Base-by-base conservation (phyloP, 2,329 filamentous ascomycete genomes). In the Calonectria honghensis region DNA sequence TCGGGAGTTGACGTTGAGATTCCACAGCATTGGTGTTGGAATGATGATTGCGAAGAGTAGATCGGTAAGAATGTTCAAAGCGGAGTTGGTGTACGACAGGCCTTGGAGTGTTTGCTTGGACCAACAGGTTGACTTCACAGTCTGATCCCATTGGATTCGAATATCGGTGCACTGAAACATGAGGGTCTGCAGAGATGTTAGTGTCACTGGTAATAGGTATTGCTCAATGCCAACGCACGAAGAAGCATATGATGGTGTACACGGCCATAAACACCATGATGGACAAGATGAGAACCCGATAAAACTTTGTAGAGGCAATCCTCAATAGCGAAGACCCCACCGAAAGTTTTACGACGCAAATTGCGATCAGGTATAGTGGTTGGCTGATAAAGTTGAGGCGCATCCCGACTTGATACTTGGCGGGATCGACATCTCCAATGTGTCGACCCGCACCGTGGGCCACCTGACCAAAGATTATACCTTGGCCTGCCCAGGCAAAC, bases 111-210 rank as follows among this genome's bases (percentile, higher is more conserved):
- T 87, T 1, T 65, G 61, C 7, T 79, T 73, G 0, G 81, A 72
- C 85, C 87, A 90, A 75, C 89, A 90, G 1, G 81, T 84, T 0
- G 84, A 81, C 13, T 83, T 78, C 2, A 86, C 81, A 0, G 77
- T 79, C 0, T 50, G 57, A 74, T 90, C 87, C 88, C 88, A 90
- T 35, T 85, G 83, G 0, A 86, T 74, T 7, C 85, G 83, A 1
- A 90, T 80, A 52, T 90, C 84, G 7, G 83, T 85, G 64, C 89
- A 90, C 73, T 90, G 88, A 1, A 89, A 79, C 2, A 90, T 71
- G 2, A 90, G 75, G 0, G 88, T 89, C 81, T 85, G 27, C 18
- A 20, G 0, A 16, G 9, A 35, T 35, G 37, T 59, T n/a, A 68
- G 14, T 0, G 6, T 29, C n/a, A 7, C 0, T 14, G 6, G 11